Evolutionary conservation across 2,329 filamentous ascomycete genomes (phyloP).

Genomic region (Bipolaris victoriae): DNA sequence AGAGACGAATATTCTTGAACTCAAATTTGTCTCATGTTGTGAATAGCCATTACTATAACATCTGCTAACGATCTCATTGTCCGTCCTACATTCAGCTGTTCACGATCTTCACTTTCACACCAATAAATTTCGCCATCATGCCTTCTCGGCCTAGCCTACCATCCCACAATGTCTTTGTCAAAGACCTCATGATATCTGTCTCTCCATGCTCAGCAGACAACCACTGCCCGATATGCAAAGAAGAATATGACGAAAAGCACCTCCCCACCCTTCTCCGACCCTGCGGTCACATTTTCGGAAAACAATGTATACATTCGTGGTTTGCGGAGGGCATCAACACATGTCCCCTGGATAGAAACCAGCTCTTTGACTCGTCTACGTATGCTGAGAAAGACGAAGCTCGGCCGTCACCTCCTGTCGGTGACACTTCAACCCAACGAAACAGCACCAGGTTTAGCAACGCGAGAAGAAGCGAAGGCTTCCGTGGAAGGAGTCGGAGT

Average conservation of each 20-base stretch:
- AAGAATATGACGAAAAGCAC: constrained; percentile 1
- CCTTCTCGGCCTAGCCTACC: neutral
- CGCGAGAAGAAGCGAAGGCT: neutral
- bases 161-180: neutral
- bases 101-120: neutral
- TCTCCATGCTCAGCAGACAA: constrained; percentile 7
- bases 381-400: neutral
- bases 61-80: neutral
- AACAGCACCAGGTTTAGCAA: neutral
- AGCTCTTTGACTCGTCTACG: neutral
- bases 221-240: constrained; percentile 15
- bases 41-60: neutral
- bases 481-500: neutral
- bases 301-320: constrained; percentile 15
- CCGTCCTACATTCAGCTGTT: neutral
- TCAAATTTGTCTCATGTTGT: constrained; percentile 1
- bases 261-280: constrained; percentile 8
- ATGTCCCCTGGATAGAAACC: constrained; percentile 1
- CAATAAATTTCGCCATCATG: neutral
- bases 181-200: constrained; percentile 2
- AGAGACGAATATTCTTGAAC: neutral
- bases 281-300: constrained; percentile 23
- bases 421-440: neutral
- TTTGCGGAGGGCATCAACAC: constrained; percentile 3
- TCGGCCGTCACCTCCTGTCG: neutral